Conservation (phyloP, 2,329 filamentous ascomycete species). For the Zasmidium citrigriseum region DNA sequence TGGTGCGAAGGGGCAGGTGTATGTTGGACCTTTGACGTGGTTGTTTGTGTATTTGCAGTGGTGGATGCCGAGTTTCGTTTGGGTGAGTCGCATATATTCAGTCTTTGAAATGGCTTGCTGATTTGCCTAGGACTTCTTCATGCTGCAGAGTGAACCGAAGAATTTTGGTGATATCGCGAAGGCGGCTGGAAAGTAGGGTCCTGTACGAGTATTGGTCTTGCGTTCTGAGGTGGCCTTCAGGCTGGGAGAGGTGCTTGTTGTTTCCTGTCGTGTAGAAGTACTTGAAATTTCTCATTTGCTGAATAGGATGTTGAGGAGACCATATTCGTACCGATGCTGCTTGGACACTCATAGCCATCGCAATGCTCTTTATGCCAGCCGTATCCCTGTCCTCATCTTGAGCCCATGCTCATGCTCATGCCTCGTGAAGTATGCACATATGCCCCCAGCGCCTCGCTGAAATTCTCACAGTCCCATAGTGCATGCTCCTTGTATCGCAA, state of each 20-base stretch:
- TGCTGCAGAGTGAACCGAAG: not conserved
- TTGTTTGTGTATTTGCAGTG: slow-evolving; percentile 18
- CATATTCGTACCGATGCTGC: no score
- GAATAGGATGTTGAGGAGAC: no score
- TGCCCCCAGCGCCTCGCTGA: not conserved
- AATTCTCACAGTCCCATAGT: not conserved
- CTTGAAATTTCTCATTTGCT: no score
- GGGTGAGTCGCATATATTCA: slow-evolving; percentile 10
- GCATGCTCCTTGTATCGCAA: not conserved
- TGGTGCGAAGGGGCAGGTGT: slow-evolving; percentile 14
- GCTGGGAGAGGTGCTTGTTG: no score
- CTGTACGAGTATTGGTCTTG: no score
- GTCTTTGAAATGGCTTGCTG: not conserved
- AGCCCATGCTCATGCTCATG: not conserved
- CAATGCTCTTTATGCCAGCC: no score
- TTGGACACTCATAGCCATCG: no score
- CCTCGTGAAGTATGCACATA: not conserved
- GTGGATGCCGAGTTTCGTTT: slow-evolving; percentile 19
- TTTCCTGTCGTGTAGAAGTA: no score
- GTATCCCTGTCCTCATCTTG: no score
- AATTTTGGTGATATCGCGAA: not conserved
- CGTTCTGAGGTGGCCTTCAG: no score
- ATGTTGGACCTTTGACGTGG: slow-evolving; percentile 15
- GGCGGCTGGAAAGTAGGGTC: not conserved
- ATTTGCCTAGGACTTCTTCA: not conserved